Base-by-base conservation (phyloP, 768 basidiomycete species). In the Pisolithus sp. region DNA sequence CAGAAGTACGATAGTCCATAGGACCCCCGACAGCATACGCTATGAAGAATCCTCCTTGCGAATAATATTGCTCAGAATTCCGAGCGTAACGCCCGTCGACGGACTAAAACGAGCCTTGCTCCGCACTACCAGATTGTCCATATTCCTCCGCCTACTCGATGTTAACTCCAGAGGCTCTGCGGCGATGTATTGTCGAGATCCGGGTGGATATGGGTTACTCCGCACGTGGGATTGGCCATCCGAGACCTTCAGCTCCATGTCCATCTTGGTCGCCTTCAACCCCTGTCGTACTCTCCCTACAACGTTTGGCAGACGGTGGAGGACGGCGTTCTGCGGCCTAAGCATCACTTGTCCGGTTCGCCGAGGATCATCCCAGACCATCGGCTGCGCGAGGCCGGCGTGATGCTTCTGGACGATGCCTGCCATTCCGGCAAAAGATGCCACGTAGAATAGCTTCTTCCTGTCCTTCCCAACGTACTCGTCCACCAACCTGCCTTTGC, bases 401-500 rank as follows among this genome's bases (percentile, higher is more conserved):
- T 62, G 48, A 31, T 41, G 58, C 55, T 24, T 59, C 20, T 46
- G 53, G 30, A 65, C 62, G 34, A 53, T 34, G 42, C 59, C 60
- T 28, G 59, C 62, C 56, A 67, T 61, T 15, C 71, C 59, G 17
- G 61, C 71, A 20, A 67, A 69, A 7, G 65, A 67, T 7, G 67
- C 70, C 39, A 69, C 55, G 47, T 61, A 62, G 45, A 51, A 30
- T 31, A 54, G 1, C 49, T 18, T 15, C 18, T 34, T 31, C 15
- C 7, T 59, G 10, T 58, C 67, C 28, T 42, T 52, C 28, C 46
- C 49, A 26, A 15, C 59, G 17, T 41, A 26, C 40, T 60, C 59
- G 26, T 78, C 71, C 36, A 82, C 72, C 56, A 84, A 53, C 51
- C 87, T 75, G 47, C 85, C 89, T 7, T 81, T 79, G 57, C 79